Evolutionary conservation across 768 basidiomycete genomes (phyloP), one percentile per base, ranked within the genome.

Genomic region (Asterophora parasitica): DNA sequence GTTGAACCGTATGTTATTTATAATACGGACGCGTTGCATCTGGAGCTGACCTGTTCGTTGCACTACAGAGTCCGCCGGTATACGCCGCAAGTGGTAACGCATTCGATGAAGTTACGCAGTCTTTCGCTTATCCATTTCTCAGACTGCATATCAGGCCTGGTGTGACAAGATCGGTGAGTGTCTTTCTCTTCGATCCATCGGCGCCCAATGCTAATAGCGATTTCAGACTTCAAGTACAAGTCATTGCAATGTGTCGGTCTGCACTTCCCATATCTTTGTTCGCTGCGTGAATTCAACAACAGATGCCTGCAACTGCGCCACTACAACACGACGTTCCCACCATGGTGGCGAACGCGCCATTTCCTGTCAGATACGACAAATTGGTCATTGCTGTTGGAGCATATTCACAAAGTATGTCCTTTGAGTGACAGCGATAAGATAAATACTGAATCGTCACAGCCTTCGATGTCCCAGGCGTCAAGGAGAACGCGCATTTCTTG

Each of bases 381-480:
- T 74, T 93, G 10, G 79, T 93, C 46, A 81, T 94, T 40, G 82
- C 88, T 6, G 89, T 90, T 1, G 92, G 92, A 2, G 85, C 87
- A 38, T 92, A 92, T 65, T 81, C 78, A 2, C 88, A 92, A 61
- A 92, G 89, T 88, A 57, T 42, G 77, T 55, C 2, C 31, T 39
- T 7, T 43, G 44, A n/a, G 27, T 4, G 3, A 20, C 44, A 13
- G 44, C 17, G 17, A 38, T 33, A 17, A 30, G 23, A 47, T 15
- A 34, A 31, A 32, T 13, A 23, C 39, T 27, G 13, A 9, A 28
- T 26, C 23, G 43, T 49, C 55, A 8, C 53, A 85, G 83, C 85
- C 3, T 87, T 86, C 66, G 67, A 77, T 50, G 72, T 84, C 35
- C 85, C 85, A 1, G 87, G 86, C 1, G 85, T 90, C 35, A 88